A percentile compares a stretch with the other conserved stretches of the same genome.
These are phyloP conservation scores for Colletotrichum sidae DNA, from an alignment of 2,329 filamentous ascomycete species.

Conservation along the genomic window DNA sequence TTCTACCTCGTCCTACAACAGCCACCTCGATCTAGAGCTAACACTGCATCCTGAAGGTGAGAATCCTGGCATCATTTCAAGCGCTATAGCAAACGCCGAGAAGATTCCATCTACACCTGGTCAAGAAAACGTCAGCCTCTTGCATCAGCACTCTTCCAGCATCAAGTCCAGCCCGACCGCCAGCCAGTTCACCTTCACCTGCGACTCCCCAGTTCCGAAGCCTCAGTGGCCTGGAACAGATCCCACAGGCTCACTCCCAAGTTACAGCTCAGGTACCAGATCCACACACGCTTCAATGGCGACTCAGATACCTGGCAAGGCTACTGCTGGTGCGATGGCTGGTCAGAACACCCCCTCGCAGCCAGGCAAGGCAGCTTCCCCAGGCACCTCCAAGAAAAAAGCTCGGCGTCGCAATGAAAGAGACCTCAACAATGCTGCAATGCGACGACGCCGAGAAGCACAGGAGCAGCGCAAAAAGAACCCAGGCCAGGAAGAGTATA, in stretches of 20 bases:
- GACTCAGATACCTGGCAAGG: slow-evolving; percentile 32
- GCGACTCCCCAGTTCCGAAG: slow-evolving; percentile 87
- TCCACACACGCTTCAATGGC: slow-evolving; percentile 40
- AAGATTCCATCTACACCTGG: slow-evolving; percentile 72
- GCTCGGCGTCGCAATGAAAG: slow-evolving; percentile 75
- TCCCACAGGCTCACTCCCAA: slow-evolving; percentile 41
- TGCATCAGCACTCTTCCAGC: slow-evolving; percentile 74
- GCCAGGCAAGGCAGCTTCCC: slow-evolving; percentile 52
- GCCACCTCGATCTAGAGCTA: neutral
- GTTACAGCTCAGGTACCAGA: slow-evolving; percentile 45
- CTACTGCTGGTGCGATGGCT: slow-evolving; percentile 1
- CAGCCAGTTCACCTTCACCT: slow-evolving; percentile 96
- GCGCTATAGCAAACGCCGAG: slow-evolving; percentile 89
- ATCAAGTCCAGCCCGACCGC: slow-evolving; percentile 75
- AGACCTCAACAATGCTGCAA: slow-evolving; percentile 80
- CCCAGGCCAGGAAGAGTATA: slow-evolving; percentile 85
- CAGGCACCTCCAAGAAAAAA: slow-evolving; percentile 66
- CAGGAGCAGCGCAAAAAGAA: slow-evolving; percentile 81
- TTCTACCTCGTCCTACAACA: neutral
- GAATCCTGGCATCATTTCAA: slow-evolving; percentile 84
- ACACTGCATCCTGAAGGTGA: slow-evolving; percentile 51
- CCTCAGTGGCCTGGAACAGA: slow-evolving; percentile 77
- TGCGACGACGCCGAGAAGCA: slow-evolving; percentile 81
- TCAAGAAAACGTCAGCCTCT: slow-evolving; percentile 82
- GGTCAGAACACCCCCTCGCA: slow-evolving; percentile 2